Evolutionary conservation across 108 stramenopile species (phyloP).

Genomic region (Heterococcus sp.): DNA sequence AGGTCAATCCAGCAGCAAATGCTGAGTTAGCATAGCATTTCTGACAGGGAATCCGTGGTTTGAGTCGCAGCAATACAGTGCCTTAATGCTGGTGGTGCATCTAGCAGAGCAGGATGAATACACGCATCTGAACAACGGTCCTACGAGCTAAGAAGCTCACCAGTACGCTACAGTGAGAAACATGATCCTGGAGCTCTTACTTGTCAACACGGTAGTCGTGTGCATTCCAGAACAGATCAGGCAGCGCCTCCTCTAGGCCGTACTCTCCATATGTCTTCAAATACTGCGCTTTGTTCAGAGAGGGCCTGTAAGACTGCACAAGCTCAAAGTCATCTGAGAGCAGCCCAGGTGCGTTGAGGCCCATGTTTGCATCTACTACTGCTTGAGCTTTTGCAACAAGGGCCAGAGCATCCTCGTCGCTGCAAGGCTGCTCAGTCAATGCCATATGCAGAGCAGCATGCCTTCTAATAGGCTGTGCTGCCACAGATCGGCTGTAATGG

Average conservation of each 20-base stretch:
- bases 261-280: conserved; percentile 6
- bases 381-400: conserved; percentile 19
- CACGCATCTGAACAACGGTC: too few species aligned
- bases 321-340: conserved; percentile 29
- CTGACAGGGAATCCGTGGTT: too few species aligned
- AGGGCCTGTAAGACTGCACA: conserved; percentile 16
- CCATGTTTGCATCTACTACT: conserved; percentile 30
- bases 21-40: too few species aligned
- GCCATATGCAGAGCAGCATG: conserved; percentile 6
- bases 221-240: conserved; percentile 27
- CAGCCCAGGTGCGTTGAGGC: conserved; percentile 10
- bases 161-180: too few species aligned
- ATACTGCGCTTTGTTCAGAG: conserved; percentile 5
- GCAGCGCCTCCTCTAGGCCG: conserved; percentile 14
- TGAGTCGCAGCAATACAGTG: too few species aligned
- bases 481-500: too few species aligned
- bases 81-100: too few species aligned
- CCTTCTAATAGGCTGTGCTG: neutral
- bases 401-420: conserved; percentile 8
- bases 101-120: too few species aligned
- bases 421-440: conserved; percentile 8
- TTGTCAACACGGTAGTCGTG: conserved; percentile 26
- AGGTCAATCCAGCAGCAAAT: too few species aligned
- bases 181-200: too few species aligned
- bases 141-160: too few species aligned